Evolutionary conservation across 2,329 filamentous ascomycete species (phyloP).

Genomic region (Calonectria leucothoes): DNA sequence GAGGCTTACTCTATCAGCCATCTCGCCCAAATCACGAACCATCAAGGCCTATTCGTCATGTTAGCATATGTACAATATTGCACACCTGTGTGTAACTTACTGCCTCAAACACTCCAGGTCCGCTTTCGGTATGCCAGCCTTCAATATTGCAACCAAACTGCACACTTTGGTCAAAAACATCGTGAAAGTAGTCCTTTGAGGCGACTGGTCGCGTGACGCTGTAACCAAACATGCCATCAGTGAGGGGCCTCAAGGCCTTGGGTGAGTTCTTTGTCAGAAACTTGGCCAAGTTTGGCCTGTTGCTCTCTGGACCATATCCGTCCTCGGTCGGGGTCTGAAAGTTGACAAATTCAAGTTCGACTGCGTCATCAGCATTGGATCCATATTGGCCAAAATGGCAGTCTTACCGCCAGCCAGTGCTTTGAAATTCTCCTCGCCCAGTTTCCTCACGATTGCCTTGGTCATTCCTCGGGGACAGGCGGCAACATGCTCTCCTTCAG

Average conservation of each 20-base stretch:
- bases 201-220: slow-evolving; percentile 80
- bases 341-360: slow-evolving; percentile 79
- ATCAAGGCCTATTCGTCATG: slow-evolving; percentile 67
- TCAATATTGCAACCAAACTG: slow-evolving; percentile 80
- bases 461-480: slow-evolving; percentile 79
- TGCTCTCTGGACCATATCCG: slow-evolving; percentile 48
- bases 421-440: slow-evolving; percentile 71
- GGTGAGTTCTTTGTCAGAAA: slow-evolving; percentile 76
- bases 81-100: slow-evolving; percentile 35
- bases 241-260: slow-evolving; percentile 73
- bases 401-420: slow-evolving; percentile 80
- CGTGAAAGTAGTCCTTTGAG: slow-evolving; percentile 85
- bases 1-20: slow-evolving; percentile 89
- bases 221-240: slow-evolving; percentile 88
- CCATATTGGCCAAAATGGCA: neutral
- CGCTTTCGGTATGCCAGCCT: slow-evolving; percentile 87
- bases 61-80: neutral
- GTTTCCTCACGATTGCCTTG: slow-evolving; percentile 68
- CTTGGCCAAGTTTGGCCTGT: slow-evolving; percentile 69
- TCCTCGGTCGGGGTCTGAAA: slow-evolving; percentile 48
- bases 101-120: slow-evolving; percentile 64
- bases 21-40: slow-evolving; percentile 84
- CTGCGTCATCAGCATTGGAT: slow-evolving; percentile 51
- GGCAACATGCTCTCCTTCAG: slow-evolving; percentile 76
- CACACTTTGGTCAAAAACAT: slow-evolving; percentile 76